Conservation (phyloP, 768 basidiomycete genomes). For the Russula foetens region DNA sequence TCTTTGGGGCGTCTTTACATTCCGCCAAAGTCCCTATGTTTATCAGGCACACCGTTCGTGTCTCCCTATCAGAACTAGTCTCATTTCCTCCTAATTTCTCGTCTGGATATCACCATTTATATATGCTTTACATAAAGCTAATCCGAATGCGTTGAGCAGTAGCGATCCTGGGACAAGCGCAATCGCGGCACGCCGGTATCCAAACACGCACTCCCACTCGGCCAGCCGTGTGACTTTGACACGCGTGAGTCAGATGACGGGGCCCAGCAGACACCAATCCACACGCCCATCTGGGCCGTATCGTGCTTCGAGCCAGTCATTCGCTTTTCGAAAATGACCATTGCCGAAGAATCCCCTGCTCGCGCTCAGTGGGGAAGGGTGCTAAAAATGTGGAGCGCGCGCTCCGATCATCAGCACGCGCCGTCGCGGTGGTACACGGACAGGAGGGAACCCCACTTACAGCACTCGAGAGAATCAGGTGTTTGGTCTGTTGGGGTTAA, state of each 20-base stretch:
- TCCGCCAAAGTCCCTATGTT: slow-evolving; percentile 6
- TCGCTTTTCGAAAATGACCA: slow-evolving; percentile 80
- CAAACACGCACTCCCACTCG: not conserved
- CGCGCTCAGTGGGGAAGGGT: slow-evolving; percentile 80
- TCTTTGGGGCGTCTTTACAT: slow-evolving; percentile 14
- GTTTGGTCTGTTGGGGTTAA: slow-evolving; percentile 49
- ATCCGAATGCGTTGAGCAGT: slow-evolving; percentile 13
- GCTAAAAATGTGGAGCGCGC: slow-evolving; percentile 32
- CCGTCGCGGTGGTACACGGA: not conserved
- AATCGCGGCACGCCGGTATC: not conserved
- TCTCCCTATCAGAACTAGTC: slow-evolving; percentile 10
- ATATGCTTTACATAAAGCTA: slow-evolving; percentile 17
- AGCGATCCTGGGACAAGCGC: not conserved
- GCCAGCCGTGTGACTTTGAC: slow-evolving; percentile 11
- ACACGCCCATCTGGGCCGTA: slow-evolving; percentile 68
- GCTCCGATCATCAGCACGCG: slow-evolving; percentile 11
- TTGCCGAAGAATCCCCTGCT: slow-evolving; percentile 80
- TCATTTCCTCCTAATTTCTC: slow-evolving; percentile 9
- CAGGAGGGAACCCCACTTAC: slow-evolving; percentile 36
- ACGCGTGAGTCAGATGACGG: slow-evolving; percentile 15
- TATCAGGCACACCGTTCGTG: slow-evolving; percentile 13
- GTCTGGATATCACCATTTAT: slow-evolving; percentile 17
- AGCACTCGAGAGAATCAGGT: slow-evolving; percentile 69
- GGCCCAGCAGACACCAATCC: slow-evolving; percentile 57
- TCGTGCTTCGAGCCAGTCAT: slow-evolving; percentile 74